Base-by-base conservation (phyloP, 352 stramenopile species). In the Globisporangium spiculum region DNA sequence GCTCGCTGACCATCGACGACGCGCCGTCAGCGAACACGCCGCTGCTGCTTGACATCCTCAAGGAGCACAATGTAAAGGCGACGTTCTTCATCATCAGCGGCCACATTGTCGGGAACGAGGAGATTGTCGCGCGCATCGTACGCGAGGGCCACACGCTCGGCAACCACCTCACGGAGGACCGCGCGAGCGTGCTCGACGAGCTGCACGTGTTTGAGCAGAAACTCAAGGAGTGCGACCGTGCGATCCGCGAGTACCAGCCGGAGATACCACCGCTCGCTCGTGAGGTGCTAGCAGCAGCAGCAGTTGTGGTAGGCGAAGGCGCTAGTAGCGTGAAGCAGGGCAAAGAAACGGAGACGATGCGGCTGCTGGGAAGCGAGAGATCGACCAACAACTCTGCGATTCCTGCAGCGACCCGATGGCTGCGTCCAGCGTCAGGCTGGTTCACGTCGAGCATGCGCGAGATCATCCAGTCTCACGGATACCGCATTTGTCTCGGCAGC, bases 51-150 rank as follows among this genome's bases (percentile, higher is more conserved):
- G 88, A 96, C 46, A 70, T 93, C 22, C 72, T 96, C 54, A 76
- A 74, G 20, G 68, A 84, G 34, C 65, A 91, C 71, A 74, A 75
- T 32, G 75, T 93, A 52, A 86, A 83, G 52, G 88, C 88, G 59
- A 94, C 88, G 60, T 96, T 96, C 73, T 96, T 96, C 67, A 81
- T 96, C 76, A 96, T 96, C 75, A 91, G 84, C 2, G 69, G 75
- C 64, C 76, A 87, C 60, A 90, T 94, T 48, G 65, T 71, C 8
- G 86, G 84, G 38, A 77, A 86, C 55, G 88, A 96, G 67, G 75
- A 91, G 10, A 75, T 90, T 12, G 53, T 96, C 44, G 73, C 74
- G 20, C 86, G 86, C 57, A 96, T 96, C 32, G 84, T 96, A 27
- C 68, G 72, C n/a, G 88, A 96, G 60, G 88, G 88, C 18, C 88